Conservation (phyloP, 495 filamentous ascomycete species). For the Xylaria flabelliformis region DNA sequence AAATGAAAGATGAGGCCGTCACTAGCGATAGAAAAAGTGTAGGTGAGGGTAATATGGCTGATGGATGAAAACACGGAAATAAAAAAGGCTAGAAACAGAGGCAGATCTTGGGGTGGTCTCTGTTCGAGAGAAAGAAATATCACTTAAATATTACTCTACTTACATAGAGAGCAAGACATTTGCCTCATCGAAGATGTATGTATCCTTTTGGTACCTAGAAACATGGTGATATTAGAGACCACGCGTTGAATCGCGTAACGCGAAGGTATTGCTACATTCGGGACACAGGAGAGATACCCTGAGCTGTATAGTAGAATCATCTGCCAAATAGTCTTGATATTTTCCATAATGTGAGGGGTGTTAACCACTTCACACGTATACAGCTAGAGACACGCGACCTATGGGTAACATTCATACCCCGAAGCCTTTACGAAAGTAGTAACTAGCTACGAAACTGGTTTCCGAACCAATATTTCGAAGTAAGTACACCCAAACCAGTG, state of each 20-base stretch:
- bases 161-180: conserved; percentile 3
- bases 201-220: conserved; percentile 4
- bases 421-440: no score
- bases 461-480: neutral
- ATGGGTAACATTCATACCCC: neutral
- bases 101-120: neutral
- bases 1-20: neutral
- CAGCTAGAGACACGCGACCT: conserved; percentile 12
- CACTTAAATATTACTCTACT: conserved; percentile 16
- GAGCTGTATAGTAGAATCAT: neutral
- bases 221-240: conserved; percentile 18
- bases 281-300: neutral
- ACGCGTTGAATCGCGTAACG: conserved; percentile 28
- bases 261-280: conserved; percentile 4
- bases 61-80: conserved; percentile 7
- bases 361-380: conserved; percentile 12
- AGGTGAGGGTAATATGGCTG: neutral
- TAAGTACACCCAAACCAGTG: neutral
- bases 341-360: neutral
- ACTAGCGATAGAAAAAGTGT: neutral
- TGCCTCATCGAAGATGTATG: neutral
- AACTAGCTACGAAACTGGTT: neutral
- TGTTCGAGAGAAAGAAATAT: neutral
- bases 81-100: neutral
- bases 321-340: neutral